These are phyloP conservation scores for Byssochlamys sp. DNA, from an alignment of 2,329 filamentous ascomycete species.

Conservation along the genomic window DNA sequence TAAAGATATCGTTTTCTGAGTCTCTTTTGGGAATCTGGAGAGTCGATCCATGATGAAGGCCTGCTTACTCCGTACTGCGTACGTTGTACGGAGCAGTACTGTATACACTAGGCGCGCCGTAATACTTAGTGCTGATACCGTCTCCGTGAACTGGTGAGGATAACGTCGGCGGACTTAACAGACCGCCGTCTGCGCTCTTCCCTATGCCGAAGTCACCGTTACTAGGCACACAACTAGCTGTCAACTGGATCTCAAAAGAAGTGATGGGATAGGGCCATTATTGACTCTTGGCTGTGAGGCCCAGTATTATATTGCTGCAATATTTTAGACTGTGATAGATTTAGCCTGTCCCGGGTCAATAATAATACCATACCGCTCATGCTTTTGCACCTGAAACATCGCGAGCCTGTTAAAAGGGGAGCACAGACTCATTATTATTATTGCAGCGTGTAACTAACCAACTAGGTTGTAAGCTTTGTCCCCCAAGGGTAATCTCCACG, in stretches of 20 bases:
- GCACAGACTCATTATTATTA: neutral
- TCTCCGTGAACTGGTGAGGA: neutral
- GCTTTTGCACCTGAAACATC: conserved; percentile 8
- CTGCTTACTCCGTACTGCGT: neutral
- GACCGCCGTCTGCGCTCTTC: neutral
- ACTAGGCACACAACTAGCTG: neutral
- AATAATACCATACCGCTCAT: conserved; percentile 5
- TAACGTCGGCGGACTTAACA: neutral
- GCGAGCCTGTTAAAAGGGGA: neutral
- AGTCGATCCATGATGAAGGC: neutral
- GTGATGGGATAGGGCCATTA: neutral
- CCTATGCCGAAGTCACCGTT: neutral
- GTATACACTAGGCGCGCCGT: neutral
- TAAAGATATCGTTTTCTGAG: neutral
- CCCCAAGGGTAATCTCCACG: neutral
- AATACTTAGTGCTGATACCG: neutral
- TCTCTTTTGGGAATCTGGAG: neutral
- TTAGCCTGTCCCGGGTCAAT: neutral
- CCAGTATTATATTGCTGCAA: neutral
- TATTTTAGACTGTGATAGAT: neutral
- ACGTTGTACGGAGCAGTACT: neutral
- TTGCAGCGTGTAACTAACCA: neutral
- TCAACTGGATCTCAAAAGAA: neutral
- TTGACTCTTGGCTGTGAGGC: neutral
- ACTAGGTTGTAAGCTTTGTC: neutral